Evolutionary conservation across 139 green algal species (phyloP), one percentile per base, ranked within the genome.

Genomic region (Coelastrella sp.): DNA sequence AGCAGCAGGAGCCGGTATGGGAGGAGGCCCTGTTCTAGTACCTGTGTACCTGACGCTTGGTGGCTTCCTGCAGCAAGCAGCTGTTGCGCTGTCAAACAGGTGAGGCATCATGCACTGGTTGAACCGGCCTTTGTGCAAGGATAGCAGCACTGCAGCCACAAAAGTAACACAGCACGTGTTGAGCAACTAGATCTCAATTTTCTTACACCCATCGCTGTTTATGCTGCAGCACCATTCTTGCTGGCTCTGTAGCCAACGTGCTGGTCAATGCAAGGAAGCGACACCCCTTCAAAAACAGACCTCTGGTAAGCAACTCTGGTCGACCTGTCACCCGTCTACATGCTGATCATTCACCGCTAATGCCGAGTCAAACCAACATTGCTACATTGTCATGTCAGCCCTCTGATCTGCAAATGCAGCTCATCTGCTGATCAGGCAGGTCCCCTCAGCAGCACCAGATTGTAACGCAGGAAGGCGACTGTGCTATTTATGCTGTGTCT

Each of bases 21-120:
- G 84, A 23, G 84, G 84, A 4, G 84, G 84, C 21, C 71, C 62
- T 38, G 75, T 85, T 8, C 76, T 88, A 3, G 76, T 88, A 45
- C 84, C 84, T 34, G 17, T 88, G 48, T 88, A 80, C 25, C 50
- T 88, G 3, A 66, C 62, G 21, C 50, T 85, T 23, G 50, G 68
- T 1, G 17, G 15, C 2, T 45, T 80, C 32, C 27, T 19, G 9
- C 35, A 81, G 34, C 35, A 35, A 32, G 62, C 68, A 30, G 84
- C 84, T 34, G 84, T 88, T 23, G 84, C 84, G 11, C 63, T 88
- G 5, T 81, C 64, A 21, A 88, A 88, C 76, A 71, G 69, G 69
- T 79, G 23, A 25, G 45, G 45, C 45, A 57, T 57, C 45, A n/a
- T n/a, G n/a, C n/a, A n/a, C 45, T 57, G 45, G 45, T 57, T 57